Evolutionary conservation across 2,329 filamentous ascomycete species (phyloP).

Genomic region (Scleromitrula shiraiana): DNA sequence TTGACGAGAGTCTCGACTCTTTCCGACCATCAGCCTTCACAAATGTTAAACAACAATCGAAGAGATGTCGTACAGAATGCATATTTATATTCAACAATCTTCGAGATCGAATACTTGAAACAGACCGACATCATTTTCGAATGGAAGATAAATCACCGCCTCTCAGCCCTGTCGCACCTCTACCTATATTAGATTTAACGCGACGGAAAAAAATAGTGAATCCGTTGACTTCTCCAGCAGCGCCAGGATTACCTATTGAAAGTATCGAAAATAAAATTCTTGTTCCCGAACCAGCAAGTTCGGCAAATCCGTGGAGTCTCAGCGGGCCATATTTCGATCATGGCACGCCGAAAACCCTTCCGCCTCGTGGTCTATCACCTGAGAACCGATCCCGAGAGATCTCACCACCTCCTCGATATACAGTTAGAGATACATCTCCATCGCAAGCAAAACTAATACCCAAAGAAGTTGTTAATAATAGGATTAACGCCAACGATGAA

Average conservation of each 20-base stretch:
- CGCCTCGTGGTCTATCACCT: constrained; percentile 8
- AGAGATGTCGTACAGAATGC: constrained; percentile 22
- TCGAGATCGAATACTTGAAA: constrained; percentile 13
- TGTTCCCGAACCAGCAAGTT: not conserved
- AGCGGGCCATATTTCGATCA: constrained; percentile 10
- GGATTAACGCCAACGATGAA: constrained; percentile 24
- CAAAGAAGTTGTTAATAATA: constrained; percentile 19
- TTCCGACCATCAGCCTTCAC: constrained; percentile 21
- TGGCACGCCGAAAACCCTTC: constrained; percentile 13
- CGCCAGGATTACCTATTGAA: not conserved
- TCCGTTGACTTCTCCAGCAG: not conserved
- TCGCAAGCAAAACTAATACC: constrained; percentile 15
- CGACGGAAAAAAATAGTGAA: not conserved
- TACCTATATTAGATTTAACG: not conserved
- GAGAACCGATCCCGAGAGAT: constrained; percentile 1
- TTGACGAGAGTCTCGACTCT: constrained; percentile 22
- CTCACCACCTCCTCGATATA: constrained; percentile 6
- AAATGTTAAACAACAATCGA: constrained; percentile 17
- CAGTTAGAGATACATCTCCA: constrained; percentile 18
- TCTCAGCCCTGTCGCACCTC: not conserved
- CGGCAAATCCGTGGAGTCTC: constrained; percentile 2
- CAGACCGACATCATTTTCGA: constrained; percentile 8
- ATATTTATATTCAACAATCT: constrained; percentile 21
- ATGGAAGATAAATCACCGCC: constrained; percentile 7
- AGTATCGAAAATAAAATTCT: not conserved